Evolutionary conservation across 345 rosid genomes (phyloP), one percentile per base, ranked within the genome.

Genomic region (Schrenkiella parvula): DNA sequence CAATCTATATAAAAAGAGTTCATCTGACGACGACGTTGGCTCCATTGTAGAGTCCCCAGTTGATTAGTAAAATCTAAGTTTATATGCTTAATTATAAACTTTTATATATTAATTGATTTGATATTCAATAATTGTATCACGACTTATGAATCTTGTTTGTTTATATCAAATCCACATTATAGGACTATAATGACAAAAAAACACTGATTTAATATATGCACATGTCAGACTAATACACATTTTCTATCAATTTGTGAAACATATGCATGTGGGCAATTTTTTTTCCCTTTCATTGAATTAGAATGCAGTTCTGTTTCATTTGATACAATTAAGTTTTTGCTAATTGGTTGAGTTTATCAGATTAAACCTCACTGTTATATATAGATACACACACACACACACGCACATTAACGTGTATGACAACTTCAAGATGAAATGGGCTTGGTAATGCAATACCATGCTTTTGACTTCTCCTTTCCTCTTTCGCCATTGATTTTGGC

Each of bases 201-300:
- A 65, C 50, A 73, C 44, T 26, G 5, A 28, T 28, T 65, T 47
- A 47, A 37, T 58, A 35, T 21, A 17, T 60, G 23, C 50, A 57
- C 78, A 66, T 66, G 78, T 57, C 67, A 65, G 52, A 28, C 59
- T 73, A 46, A 47, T 53, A 57, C 6, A 57, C 12, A 48, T 4
- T 29, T 57, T 38, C 29, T 22, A 22, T 6, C 64, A 70, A 34
- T 58, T 48, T 43, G 11, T 50, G 73, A 51, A 11, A 74, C 78
- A 74, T 58, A 2, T 67, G 78, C 78, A 74, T 74, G 78, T 74
- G 77, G 32, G 8, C 76, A 42, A 41, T 64, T 31, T 12, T 12
- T 12, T 53, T 64, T 32, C 47, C 1, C 21, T 72, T 72, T 61
- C 61, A 61, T 50, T 63, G 39, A 46, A 46, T 44, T 47, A 47